Evolutionary conservation across 140 eudicot species (phyloP), one percentile per base, ranked within the genome.

Genomic region (Anethum foeniculum): DNA sequence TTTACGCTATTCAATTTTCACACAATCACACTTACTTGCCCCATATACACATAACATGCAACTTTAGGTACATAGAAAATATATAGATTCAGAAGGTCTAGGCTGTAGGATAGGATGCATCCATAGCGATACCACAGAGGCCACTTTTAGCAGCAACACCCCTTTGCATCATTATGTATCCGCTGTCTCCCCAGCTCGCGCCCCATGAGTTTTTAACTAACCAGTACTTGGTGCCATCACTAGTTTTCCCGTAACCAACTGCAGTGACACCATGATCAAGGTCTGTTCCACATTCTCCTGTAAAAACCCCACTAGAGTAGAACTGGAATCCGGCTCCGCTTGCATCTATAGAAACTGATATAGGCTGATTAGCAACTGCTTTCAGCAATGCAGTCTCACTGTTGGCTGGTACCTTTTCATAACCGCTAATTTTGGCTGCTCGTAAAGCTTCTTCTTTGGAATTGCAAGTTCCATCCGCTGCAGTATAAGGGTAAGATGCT

Each of bases 401-500:
- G 67, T 80, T 80, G 32, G 46, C 65, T 2, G 82, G 82, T 16
- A 80, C 69, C 18, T 68, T 49, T 30, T 67, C 48, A n/a, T 38
- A 80, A 34, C 83, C 75, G 34, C 69, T 48, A 41, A 80, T 78
- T 82, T 80, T 60, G 51, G 85, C 85, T 49, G 85, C 87, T 7
- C 34, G 38, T 32, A 75, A 47, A 13, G 79, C 56, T 73, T 43
- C 77, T 41, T 73, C 51, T 23, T 54, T 69, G 14, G 65, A 52
- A 79, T 72, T 79, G 79, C 88, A 84, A 27, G 76, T 77, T 82
- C 60, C 81, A n/a, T 82, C 85, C 11, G 77, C 49, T 77, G 77
- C 90, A 5, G 74, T 2, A 72, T 87, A 87, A 6, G 90, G 90
- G 80, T 87, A 82, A 16, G 71, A 77, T 6, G 74, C 9, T 5